Conservation (phyloP, 306 rosid genomes). For the Citrullus mucosospermus region DNA sequence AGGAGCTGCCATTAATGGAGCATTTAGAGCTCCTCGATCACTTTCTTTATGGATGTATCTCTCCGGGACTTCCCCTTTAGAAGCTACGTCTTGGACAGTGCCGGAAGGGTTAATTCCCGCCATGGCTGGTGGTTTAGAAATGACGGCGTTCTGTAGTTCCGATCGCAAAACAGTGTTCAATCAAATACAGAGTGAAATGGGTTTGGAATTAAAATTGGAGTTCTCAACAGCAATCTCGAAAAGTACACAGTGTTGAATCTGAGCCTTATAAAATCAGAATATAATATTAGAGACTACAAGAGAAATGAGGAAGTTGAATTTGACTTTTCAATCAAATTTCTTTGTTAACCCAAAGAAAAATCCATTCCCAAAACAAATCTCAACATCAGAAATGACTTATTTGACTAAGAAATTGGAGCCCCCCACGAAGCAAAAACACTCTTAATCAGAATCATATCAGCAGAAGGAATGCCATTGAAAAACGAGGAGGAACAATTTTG, state of each 20-base stretch:
- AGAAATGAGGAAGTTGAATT: not conserved
- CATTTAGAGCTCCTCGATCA: conserved; percentile 8
- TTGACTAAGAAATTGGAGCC: not conserved
- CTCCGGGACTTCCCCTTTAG: conserved; percentile 18
- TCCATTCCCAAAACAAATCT: not conserved
- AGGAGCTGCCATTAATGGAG: conserved; percentile 15
- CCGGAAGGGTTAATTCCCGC: not conserved
- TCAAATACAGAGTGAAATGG: not conserved
- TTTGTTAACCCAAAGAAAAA: no score
- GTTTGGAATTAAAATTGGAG: not conserved
- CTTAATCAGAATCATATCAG: not conserved
- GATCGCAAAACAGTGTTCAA: not conserved
- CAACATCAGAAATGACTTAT: no score
- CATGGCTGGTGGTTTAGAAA: not conserved
- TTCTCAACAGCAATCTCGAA: not conserved
- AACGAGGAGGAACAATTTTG: not conserved
- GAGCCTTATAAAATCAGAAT: not conserved
- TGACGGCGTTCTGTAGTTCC: not conserved
- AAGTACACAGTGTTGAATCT: not conserved
- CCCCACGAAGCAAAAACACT: not conserved
- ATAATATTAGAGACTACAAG: not conserved
- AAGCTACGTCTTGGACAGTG: not conserved
- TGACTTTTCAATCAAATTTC: not conserved
- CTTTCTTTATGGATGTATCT: conserved; percentile 21
- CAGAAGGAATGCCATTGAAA: not conserved